Conservation (phyloP, 306 rosid species). For the Rosa persica region DNA sequence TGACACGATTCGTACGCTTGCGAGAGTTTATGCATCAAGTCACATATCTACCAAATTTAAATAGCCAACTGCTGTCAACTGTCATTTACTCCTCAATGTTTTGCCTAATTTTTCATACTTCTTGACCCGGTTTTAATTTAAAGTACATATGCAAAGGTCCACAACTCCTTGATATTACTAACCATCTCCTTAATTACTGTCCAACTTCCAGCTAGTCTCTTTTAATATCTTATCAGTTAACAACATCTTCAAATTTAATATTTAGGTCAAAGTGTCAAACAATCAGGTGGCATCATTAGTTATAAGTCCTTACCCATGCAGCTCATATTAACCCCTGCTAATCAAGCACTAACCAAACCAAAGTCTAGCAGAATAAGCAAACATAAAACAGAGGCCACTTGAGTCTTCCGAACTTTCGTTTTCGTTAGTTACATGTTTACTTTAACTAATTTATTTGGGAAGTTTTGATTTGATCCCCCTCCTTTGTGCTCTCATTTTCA, state of each 20-base stretch:
- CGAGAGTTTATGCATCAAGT: too few species aligned
- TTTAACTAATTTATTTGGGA: too few species aligned
- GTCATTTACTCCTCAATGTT: not conserved
- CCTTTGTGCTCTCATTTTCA: too few species aligned
- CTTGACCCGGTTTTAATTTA: not conserved
- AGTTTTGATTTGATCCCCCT: too few species aligned
- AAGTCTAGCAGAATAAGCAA: not conserved
- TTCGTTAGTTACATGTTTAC: too few species aligned
- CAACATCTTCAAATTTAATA: not conserved
- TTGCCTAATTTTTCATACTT: not conserved
- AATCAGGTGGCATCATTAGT: not conserved
- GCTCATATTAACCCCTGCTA: constrained; percentile 3
- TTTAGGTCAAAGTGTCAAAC: not conserved
- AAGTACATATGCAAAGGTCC: not conserved
- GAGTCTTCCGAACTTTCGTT: too few species aligned
- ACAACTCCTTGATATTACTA: not conserved
- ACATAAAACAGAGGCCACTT: too few species aligned
- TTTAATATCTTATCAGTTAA: not conserved
- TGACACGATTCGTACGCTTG: too few species aligned
- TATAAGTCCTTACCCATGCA: not conserved
- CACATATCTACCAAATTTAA: not conserved
- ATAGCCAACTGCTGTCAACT: not conserved
- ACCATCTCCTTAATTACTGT: not conserved
- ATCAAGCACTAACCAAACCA: not conserved
- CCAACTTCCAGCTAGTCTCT: not conserved